These are phyloP conservation scores for Condylostoma magnum DNA, from an alignment of 169 alveolate genomes.

Conservation along the genomic window DNA sequence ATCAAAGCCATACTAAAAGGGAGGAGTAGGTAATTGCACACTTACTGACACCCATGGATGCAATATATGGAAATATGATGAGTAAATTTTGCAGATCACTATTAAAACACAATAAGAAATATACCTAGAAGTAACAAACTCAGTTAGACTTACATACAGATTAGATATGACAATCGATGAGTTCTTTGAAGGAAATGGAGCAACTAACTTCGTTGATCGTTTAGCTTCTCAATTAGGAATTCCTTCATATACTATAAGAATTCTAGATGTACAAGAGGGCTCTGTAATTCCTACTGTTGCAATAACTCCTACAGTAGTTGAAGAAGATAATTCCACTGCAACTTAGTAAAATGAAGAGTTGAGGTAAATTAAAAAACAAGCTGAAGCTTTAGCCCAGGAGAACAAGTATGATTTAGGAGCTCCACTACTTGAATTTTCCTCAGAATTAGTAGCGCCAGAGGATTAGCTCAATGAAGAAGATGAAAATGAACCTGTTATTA, in stretches of 20 bases:
- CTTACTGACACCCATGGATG: slow-evolving; percentile 18
- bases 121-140: background rate
- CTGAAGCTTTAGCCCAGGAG: too few relatives aligned
- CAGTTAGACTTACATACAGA: slow-evolving; percentile 26
- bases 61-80: slow-evolving; percentile 21
- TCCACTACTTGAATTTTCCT: too few relatives aligned
- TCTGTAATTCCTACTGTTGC: slow-evolving; percentile 47
- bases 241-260: slow-evolving; percentile 37
- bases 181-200: slow-evolving; percentile 35
- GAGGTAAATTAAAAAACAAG: too few relatives aligned
- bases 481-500: too few relatives aligned
- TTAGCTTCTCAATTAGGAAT: slow-evolving; percentile 42
- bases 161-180: slow-evolving; percentile 41
- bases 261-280: slow-evolving; percentile 38
- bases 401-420: too few relatives aligned
- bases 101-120: slow-evolving; percentile 6
- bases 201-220: slow-evolving; percentile 42
- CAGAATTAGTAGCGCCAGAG: too few relatives aligned
- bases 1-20: background rate
- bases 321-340: too few relatives aligned
- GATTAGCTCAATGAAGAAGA: too few relatives aligned
- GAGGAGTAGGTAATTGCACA: background rate
- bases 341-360: too few relatives aligned
- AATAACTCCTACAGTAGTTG: too few relatives aligned
- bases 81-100: slow-evolving; percentile 2